phyloP scores from a whole-genome alignment of 495 filamentous ascomycete species.

The Massariosphaeria phaeospora region DNA sequence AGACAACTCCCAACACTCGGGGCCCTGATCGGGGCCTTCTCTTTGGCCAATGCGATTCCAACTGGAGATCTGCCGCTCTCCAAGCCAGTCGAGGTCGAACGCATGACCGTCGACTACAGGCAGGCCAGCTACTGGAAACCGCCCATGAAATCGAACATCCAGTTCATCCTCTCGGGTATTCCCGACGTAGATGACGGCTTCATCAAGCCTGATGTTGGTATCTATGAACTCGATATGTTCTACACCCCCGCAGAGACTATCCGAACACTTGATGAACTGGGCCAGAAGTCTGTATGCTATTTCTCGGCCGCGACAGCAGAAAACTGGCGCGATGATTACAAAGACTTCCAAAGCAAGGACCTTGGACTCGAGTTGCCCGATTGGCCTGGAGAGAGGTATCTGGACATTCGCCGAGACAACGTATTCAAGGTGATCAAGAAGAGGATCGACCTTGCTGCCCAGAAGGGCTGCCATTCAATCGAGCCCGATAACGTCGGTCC shows the following conservation, averaged over 20 bases:
- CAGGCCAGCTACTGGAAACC: slow-evolving; percentile 17
- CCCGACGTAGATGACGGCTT: slow-evolving; percentile 17
- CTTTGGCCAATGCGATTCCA: slow-evolving; percentile 10
- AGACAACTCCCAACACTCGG: not conserved
- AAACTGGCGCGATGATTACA: slow-evolving; percentile 25
- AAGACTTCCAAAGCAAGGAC: slow-evolving; percentile 4
- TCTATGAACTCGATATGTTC: slow-evolving; percentile 26
- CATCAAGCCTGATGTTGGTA: slow-evolving; percentile 14
- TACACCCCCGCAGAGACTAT: slow-evolving; percentile 17
- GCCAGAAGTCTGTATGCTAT: slow-evolving; percentile 21
- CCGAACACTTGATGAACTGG: slow-evolving; percentile 15
- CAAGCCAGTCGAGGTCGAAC: slow-evolving; percentile 7
- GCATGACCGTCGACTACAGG: not conserved
- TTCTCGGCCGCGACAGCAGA: slow-evolving; percentile 23
- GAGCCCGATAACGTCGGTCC: slow-evolving; percentile 25
- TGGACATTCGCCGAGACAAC: slow-evolving; percentile 20
- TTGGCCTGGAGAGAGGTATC: slow-evolving; percentile 18
- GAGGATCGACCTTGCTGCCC: slow-evolving; percentile 12
- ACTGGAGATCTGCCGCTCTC: slow-evolving; percentile 13
- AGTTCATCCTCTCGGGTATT: slow-evolving; percentile 22
- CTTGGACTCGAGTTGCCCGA: slow-evolving; percentile 16
- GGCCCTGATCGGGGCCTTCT: slow-evolving; percentile 7
- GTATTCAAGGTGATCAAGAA: slow-evolving; percentile 22
- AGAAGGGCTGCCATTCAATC: slow-evolving; percentile 21
- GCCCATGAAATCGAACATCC: slow-evolving; percentile 22